A percentile compares a stretch with the other conserved stretches of the same genome.
phyloP scores from a whole-genome alignment of 1,139 yeast species.

The Blastobotrys ciferrii region DNA sequence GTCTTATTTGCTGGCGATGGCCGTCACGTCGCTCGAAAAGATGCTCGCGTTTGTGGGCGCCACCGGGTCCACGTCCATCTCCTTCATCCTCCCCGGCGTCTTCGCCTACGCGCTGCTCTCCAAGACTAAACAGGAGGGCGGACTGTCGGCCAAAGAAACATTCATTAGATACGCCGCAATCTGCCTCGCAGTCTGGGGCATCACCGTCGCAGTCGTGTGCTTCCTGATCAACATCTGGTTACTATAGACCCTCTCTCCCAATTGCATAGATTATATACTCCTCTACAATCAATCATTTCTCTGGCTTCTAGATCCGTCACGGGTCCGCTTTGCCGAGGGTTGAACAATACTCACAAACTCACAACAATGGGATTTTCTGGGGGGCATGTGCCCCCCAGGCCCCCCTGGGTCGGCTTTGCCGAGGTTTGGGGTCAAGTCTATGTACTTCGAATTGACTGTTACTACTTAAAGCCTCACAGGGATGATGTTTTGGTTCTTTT shows the following conservation, averaged over 20 bases:
- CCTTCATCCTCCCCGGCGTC: constrained; percentile 88
- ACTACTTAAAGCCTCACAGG: too few species aligned
- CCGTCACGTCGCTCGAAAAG: constrained; percentile 75
- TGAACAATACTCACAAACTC: too few species aligned
- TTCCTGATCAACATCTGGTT: constrained; percentile 61
- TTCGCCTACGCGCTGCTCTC: constrained; percentile 68
- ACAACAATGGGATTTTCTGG: too few species aligned
- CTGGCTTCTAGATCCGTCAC: too few species aligned
- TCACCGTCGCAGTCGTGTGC: constrained; percentile 73
- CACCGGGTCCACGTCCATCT: constrained; percentile 91
- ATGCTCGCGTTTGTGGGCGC: constrained; percentile 93
- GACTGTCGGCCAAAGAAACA: constrained; percentile 17
- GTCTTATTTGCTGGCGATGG: constrained; percentile 71
- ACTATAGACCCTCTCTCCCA: constrained; percentile 9
- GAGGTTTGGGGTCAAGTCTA: too few species aligned
- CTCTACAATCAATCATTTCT: too few species aligned
- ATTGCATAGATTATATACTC: too few species aligned
- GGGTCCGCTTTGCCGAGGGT: too few species aligned
- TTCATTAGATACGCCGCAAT: constrained; percentile 57
- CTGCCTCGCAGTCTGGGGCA: constrained; percentile 69
- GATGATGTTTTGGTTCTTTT: too few species aligned
- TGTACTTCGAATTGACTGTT: too few species aligned
- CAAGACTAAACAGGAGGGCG: constrained; percentile 13
- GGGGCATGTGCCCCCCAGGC: too few species aligned
- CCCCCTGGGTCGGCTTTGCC: too few species aligned